phyloP scores from a whole-genome alignment of 306 rosid genomes.

The Cicer chorassanicum region DNA sequence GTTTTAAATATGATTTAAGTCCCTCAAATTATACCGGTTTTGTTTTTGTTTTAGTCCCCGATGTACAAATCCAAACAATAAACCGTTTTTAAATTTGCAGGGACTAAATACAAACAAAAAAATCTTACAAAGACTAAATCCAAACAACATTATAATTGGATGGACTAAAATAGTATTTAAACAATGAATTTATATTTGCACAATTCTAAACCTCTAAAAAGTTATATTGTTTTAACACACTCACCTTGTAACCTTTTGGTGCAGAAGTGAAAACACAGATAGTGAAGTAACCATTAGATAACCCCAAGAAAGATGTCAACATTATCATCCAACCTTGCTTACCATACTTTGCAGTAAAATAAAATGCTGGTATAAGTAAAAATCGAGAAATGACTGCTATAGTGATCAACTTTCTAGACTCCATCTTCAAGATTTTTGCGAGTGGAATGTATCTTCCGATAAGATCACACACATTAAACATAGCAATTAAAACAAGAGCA shows the following conservation, averaged over 20 bases:
- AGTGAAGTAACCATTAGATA: conserved; percentile 82
- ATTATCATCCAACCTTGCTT: conserved; percentile 86
- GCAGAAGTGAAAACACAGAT: conserved; percentile 86
- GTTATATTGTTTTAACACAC: conserved; percentile 10
- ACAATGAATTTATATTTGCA: neutral
- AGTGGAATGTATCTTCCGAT: conserved; percentile 89
- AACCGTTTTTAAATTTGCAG: no score
- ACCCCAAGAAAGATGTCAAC: conserved; percentile 78
- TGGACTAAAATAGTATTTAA: no score
- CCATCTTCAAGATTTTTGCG: conserved; percentile 57
- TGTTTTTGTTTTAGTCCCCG: no score
- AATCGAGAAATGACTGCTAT: conserved; percentile 53
- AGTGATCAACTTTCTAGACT: conserved; percentile 63
- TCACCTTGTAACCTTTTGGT: conserved; percentile 90
- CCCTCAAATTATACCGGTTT: no score
- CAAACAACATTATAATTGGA: no score
- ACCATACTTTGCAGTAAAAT: conserved; percentile 81
- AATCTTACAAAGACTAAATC: no score
- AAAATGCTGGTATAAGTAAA: conserved; percentile 78
- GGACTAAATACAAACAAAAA: no score
- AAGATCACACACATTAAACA: conserved; percentile 72
- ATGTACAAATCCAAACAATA: no score
- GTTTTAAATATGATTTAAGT: no score
- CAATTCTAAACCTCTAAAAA: neutral
- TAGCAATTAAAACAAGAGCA: conserved; percentile 77